Evolutionary conservation across 768 basidiomycete species (phyloP).

Genomic region (Termitomyces sp.): DNA sequence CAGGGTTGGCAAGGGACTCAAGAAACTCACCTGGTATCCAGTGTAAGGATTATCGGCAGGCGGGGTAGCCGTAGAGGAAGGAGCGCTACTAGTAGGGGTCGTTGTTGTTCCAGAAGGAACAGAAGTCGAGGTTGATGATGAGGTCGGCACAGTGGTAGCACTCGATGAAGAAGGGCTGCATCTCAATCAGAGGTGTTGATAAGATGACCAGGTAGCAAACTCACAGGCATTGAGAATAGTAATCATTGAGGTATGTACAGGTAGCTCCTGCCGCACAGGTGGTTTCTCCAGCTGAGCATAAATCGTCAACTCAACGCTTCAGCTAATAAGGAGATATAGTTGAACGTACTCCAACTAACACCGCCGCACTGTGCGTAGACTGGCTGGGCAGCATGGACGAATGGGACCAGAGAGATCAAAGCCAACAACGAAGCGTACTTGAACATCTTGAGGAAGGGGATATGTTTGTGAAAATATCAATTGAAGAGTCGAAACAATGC

Average conservation of each 20-base stretch:
- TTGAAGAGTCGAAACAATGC: neutral
- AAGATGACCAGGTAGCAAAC: neutral
- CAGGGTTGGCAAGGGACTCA: neutral
- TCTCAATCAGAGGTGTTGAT: neutral
- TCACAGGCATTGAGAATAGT: constrained; percentile 38
- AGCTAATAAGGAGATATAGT: neutral
- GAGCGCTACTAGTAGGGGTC: constrained; percentile 12
- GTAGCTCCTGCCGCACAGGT: constrained; percentile 33
- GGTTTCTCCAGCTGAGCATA: constrained; percentile 28
- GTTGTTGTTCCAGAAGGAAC: neutral
- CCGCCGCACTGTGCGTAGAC: constrained; percentile 53
- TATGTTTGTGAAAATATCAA: constrained; percentile 6
- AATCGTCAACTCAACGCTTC: neutral
- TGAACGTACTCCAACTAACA: constrained; percentile 39
- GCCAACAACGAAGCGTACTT: constrained; percentile 40
- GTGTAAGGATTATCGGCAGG: constrained; percentile 46
- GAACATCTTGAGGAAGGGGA: constrained; percentile 30
- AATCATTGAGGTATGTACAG: constrained; percentile 29
- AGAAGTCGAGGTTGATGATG: neutral
- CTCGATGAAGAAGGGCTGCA: constrained; percentile 14
- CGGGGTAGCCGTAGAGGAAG: neutral
- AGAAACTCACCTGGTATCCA: constrained; percentile 35
- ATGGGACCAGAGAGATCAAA: constrained; percentile 36
- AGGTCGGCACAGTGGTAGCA: constrained; percentile 6
- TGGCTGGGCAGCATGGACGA: constrained; percentile 37